A percentile compares a stretch with the other conserved stretches of the same genome.
Evolutionary conservation across 345 rosid species (phyloP).

Genomic region (Syzygium jambos): DNA sequence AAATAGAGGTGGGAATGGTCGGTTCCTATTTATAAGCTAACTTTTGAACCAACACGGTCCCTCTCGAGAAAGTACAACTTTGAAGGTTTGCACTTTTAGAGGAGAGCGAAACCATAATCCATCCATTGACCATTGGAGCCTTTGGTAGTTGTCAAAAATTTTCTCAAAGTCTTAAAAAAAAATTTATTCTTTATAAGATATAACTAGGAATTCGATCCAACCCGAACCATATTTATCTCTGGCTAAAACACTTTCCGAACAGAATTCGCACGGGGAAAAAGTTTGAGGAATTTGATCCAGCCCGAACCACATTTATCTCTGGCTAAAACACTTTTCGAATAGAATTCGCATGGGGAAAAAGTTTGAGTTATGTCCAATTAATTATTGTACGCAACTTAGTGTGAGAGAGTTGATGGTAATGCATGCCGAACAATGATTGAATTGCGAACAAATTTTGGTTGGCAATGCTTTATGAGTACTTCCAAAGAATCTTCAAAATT

Average conservation of each 20-base stretch:
- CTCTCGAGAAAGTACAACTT: background rate
- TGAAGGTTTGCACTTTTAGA: background rate
- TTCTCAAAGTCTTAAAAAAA: background rate
- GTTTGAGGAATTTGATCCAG: background rate
- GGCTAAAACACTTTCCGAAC: rapidly evolving
- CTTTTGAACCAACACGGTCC: background rate
- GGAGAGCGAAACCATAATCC: background rate
- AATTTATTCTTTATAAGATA: background rate
- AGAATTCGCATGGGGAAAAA: background rate
- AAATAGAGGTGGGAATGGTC: background rate
- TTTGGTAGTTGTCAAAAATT: background rate
- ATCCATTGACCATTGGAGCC: background rate
- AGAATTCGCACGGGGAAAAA: background rate
- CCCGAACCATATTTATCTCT: background rate
- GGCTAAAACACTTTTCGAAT: rapidly evolving
- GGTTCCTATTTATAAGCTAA: background rate
- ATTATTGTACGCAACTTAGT: background rate
- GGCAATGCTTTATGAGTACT: background rate
- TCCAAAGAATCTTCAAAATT: background rate
- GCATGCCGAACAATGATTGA: background rate
- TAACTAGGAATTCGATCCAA: background rate
- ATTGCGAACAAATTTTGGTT: background rate
- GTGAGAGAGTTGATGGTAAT: background rate
- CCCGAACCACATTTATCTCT: background rate
- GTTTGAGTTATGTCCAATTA: background rate